These are phyloP conservation scores for Zasmidium citrigriseum DNA, from an alignment of 2,329 filamentous ascomycete species.

Conservation along the genomic window DNA sequence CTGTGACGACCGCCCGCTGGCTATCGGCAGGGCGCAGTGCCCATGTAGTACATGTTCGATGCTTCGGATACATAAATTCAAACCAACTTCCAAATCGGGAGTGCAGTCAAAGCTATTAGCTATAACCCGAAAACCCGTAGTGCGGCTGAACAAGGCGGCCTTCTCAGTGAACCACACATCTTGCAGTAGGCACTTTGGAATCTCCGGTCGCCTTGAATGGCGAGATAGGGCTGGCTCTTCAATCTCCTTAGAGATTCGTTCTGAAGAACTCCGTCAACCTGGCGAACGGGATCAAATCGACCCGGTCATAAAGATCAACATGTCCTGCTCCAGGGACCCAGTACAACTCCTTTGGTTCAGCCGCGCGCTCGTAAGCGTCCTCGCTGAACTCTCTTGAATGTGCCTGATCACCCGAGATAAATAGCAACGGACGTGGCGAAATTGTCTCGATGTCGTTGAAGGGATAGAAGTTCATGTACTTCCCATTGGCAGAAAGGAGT, in stretches of 20 bases:
- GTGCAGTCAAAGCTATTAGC: no score
- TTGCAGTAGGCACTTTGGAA: no score
- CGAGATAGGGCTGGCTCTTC: no score
- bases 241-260: neutral
- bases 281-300: slow-evolving; percentile 10
- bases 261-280: slow-evolving; percentile 6
- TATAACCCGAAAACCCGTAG: no score
- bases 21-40: no score
- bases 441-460: slow-evolving; percentile 15
- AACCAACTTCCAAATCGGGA: no score
- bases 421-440: slow-evolving; percentile 14
- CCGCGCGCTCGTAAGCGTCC: slow-evolving; percentile 9
- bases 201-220: no score
- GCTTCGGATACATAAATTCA: no score
- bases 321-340: slow-evolving; percentile 8
- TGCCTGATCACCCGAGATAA: slow-evolving; percentile 6
- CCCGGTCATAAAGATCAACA: slow-evolving; percentile 12
- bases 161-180: no score
- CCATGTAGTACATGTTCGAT: no score
- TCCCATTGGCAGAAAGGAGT: slow-evolving; percentile 4
- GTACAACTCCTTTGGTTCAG: slow-evolving; percentile 11
- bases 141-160: no score
- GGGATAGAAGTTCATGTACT: slow-evolving; percentile 14
- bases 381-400: slow-evolving; percentile 14
- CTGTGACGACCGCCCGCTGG: no score